Evolutionary conservation across 768 basidiomycete species (phyloP).

Genomic region (Hericium coralloides): DNA sequence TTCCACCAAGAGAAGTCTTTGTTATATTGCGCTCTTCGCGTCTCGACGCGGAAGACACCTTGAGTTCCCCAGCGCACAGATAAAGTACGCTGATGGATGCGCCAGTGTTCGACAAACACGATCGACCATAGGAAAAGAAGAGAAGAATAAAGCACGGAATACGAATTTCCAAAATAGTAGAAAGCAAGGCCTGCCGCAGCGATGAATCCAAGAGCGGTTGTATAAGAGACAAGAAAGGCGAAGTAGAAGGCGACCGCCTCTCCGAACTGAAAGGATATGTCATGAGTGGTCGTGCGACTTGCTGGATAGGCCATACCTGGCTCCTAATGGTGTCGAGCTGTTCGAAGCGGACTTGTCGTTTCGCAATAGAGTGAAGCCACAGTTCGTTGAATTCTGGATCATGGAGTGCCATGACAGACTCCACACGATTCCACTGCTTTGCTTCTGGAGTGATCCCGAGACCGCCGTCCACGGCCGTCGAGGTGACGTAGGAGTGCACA

Average conservation of each 20-base stretch:
- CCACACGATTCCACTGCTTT: conserved; percentile 70
- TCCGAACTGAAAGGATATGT: conserved; percentile 45
- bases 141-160: conserved; percentile 69
- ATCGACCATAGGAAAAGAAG: conserved; percentile 79
- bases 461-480: conserved; percentile 67
- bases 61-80: conserved; percentile 76
- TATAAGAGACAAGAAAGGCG: conserved; percentile 79
- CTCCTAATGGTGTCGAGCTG: conserved; percentile 64
- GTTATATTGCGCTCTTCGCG: conserved; percentile 50
- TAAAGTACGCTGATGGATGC: conserved; percentile 75
- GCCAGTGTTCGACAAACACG: conserved; percentile 88
- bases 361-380: conserved; percentile 75
- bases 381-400: conserved; percentile 70
- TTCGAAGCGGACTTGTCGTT: conserved; percentile 49
- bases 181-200: conserved; percentile 59
- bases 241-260: conserved; percentile 84
- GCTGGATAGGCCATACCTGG: conserved; percentile 38
- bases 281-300: conserved; percentile 6
- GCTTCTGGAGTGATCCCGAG: conserved; percentile 71
- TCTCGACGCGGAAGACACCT: conserved; percentile 70
- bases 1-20: conserved; percentile 61
- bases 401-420: conserved; percentile 78
- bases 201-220: conserved; percentile 69
- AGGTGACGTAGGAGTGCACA: conserved; percentile 62
- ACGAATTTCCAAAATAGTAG: conserved; percentile 63